Conservation (phyloP, 331 rosid genomes). For the Arachis monticola region DNA sequence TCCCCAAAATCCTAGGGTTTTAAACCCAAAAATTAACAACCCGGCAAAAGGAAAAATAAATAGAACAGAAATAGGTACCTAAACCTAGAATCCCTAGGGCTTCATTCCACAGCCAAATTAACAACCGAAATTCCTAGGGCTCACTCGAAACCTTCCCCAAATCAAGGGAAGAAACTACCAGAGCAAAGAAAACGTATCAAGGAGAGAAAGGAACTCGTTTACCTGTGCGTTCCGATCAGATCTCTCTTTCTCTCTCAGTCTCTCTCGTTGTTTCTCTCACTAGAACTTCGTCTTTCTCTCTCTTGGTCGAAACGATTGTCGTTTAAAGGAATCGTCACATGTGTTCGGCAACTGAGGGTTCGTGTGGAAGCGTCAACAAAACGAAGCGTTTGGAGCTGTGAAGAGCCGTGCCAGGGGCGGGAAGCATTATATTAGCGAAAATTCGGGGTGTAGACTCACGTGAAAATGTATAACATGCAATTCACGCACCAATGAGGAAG, state of each 20-base stretch:
- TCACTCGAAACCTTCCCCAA: conserved; percentile 23
- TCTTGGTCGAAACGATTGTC: conserved; percentile 41
- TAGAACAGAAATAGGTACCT: background rate
- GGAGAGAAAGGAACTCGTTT: conserved; percentile 32
- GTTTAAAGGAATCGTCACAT: conserved; percentile 63
- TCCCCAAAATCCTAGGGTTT: conserved; percentile 58
- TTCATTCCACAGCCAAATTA: conserved; percentile 26
- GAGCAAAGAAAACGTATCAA: background rate
- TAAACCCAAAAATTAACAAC: conserved; percentile 25
- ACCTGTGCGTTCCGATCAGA: conserved; percentile 67
- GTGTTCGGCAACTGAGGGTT: conserved; percentile 68
- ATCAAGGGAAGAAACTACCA: conserved; percentile 9
- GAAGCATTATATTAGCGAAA: conserved; percentile 51
- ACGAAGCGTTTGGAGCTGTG: conserved; percentile 59
- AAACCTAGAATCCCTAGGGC: conserved; percentile 40
- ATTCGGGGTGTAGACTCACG: conserved; percentile 42
- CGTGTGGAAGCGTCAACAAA: conserved; percentile 54
- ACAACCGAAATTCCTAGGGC: conserved; percentile 20
- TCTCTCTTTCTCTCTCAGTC: conserved; percentile 53
- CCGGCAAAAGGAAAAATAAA: background rate
- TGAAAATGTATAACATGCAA: fast-evolving
- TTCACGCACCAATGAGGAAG: conserved; percentile 14
- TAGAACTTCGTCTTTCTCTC: conserved; percentile 44
- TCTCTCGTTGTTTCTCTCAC: conserved; percentile 66
- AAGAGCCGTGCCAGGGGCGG: conserved; percentile 58